Percentiles rank a stretch among this genome's conserved stretches.
These are phyloP conservation scores for Pseudogymnoascus sp. DNA, from an alignment of 2,329 filamentous ascomycete genomes.

Conservation along the genomic window DNA sequence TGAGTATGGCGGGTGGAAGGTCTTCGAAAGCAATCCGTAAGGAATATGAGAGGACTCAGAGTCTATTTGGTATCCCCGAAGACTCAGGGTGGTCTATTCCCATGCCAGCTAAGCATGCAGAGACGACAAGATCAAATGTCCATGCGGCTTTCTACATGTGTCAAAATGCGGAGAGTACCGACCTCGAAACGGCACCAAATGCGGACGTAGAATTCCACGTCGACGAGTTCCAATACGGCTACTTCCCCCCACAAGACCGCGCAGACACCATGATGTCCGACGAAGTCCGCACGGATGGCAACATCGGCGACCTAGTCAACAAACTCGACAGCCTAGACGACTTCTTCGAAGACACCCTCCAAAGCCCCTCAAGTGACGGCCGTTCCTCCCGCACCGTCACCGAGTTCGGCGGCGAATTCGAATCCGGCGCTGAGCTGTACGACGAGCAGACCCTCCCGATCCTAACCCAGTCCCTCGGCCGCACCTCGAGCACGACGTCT, in stretches of 20 bases:
- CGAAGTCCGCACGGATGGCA: slow-evolving; percentile 54
- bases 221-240: slow-evolving; percentile 64
- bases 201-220: slow-evolving; percentile 85
- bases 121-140: slow-evolving; percentile 80
- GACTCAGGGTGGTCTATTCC: slow-evolving; percentile 95
- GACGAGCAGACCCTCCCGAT: slow-evolving; percentile 91
- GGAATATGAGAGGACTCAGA: slow-evolving; percentile 90
- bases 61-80: slow-evolving; percentile 92
- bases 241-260: slow-evolving; percentile 53
- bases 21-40: slow-evolving; percentile 82
- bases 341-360: slow-evolving; percentile 64
- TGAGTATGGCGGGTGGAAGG: slow-evolving; percentile 86
- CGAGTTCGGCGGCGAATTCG: slow-evolving; percentile 59
- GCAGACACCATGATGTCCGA: slow-evolving; percentile 92
- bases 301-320: slow-evolving; percentile 75
- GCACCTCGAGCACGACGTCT: slow-evolving; percentile 62
- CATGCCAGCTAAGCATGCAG: slow-evolving; percentile 82
- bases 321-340: slow-evolving; percentile 75
- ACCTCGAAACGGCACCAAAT: slow-evolving; percentile 58
- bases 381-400: slow-evolving; percentile 57
- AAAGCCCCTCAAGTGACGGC: slow-evolving; percentile 51
- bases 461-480: slow-evolving; percentile 68
- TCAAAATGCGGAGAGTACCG: slow-evolving; percentile 55
- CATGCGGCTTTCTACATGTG: slow-evolving; percentile 96
- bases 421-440: slow-evolving; percentile 76